phyloP scores from a whole-genome alignment of 2,329 filamentous ascomycete species.

The Scortechinia acanthostroma region DNA sequence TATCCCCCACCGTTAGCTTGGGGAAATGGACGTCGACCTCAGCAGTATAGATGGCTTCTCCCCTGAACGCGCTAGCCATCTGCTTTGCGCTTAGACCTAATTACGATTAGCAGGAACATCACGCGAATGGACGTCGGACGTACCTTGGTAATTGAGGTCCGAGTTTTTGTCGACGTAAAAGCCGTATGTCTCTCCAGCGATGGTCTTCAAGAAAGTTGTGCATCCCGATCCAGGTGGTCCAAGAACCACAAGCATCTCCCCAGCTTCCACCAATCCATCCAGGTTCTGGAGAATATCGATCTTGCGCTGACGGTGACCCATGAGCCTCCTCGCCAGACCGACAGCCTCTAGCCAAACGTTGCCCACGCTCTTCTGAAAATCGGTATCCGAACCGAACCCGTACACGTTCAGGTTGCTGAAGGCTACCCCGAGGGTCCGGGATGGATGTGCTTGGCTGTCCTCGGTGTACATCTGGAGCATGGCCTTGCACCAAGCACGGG shows the following conservation, averaged over 20 bases:
- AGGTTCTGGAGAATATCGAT: slow-evolving; percentile 42
- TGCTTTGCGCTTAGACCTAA: slow-evolving; percentile 39
- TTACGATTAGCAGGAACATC: background rate
- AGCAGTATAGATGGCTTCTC: slow-evolving; percentile 61
- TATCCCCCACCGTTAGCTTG: slow-evolving; percentile 49
- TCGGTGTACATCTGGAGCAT: slow-evolving; percentile 18
- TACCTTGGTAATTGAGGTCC: slow-evolving; percentile 52
- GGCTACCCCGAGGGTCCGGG: slow-evolving; percentile 25
- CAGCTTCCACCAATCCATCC: slow-evolving; percentile 41
- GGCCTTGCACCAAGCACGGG: slow-evolving; percentile 32
- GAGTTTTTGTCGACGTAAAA: slow-evolving; percentile 43
- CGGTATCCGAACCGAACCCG: slow-evolving; percentile 27
- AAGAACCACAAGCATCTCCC: slow-evolving; percentile 49
- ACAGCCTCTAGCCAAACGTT: slow-evolving; percentile 27
- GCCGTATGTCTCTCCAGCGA: slow-evolving; percentile 56
- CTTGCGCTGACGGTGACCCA: slow-evolving; percentile 12
- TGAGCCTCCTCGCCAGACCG: slow-evolving; percentile 13
- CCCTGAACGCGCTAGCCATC: slow-evolving; percentile 52
- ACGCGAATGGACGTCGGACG: background rate
- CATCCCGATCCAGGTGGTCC: slow-evolving; percentile 49
- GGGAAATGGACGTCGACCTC: slow-evolving; percentile 60
- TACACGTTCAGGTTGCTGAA: slow-evolving; percentile 33
- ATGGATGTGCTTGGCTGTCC: slow-evolving; percentile 9
- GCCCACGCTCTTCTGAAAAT: slow-evolving; percentile 32
- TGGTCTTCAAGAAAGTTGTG: slow-evolving; percentile 61